Conservation (phyloP, 2,329 filamentous ascomycete species). For the Aspergillus viridinutans region DNA sequence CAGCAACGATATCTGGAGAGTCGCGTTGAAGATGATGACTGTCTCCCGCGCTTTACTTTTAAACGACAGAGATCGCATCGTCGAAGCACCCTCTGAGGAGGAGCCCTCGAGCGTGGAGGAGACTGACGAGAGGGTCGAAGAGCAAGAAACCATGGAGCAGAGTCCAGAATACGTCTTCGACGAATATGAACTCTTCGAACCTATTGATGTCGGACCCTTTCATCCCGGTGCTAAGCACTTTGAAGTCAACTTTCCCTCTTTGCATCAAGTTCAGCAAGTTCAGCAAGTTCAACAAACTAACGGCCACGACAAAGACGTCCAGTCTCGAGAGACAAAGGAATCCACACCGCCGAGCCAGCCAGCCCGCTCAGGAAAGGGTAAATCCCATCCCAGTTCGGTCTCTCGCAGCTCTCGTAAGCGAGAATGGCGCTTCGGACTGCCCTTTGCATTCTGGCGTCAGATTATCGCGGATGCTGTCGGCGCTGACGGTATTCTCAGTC, state of each 20-base stretch:
- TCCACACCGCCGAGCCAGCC: neutral
- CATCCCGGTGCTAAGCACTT: conserved; percentile 12
- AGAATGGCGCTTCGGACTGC: conserved; percentile 23
- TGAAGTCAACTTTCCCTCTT: conserved; percentile 18
- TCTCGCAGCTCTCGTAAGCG: conserved; percentile 7
- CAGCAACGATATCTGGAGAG: conserved; percentile 24
- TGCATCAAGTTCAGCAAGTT: neutral
- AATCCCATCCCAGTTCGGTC: neutral
- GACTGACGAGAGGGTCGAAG: neutral
- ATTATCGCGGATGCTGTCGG: conserved; percentile 28
- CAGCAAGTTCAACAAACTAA: neutral
- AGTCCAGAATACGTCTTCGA: neutral
- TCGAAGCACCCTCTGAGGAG: neutral
- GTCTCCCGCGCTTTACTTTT: conserved; percentile 26
- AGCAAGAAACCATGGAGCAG: neutral
- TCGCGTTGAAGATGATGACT: conserved; percentile 26
- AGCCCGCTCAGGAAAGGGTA: conserved; percentile 4
- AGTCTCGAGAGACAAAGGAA: neutral
- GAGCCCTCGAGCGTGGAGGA: neutral
- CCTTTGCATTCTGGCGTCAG: conserved; percentile 24
- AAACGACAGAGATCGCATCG: conserved; percentile 22
- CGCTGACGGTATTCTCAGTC: conserved; percentile 22
- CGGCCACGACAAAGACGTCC: neutral
- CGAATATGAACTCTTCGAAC: neutral
- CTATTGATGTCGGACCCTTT: conserved; percentile 8